These are phyloP conservation scores for Diplosphaera chodatii DNA, from an alignment of 139 green algal species.

Conservation along the genomic window DNA sequence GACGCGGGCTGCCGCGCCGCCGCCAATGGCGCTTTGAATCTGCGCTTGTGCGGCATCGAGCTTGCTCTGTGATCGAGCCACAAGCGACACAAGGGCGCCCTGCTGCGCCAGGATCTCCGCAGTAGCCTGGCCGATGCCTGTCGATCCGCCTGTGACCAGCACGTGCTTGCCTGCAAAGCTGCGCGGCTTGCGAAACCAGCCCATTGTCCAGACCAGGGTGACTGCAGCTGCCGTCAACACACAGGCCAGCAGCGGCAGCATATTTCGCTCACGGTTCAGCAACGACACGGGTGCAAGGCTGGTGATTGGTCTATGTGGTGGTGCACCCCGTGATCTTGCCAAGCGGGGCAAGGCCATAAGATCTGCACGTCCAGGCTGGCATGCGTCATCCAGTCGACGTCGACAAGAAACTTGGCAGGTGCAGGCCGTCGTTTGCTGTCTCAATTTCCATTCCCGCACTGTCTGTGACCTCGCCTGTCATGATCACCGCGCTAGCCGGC, in stretches of 20 bases:
- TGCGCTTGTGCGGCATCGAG: constrained; percentile 35
- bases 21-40: constrained; percentile 14
- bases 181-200: background rate
- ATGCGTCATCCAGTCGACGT: background rate
- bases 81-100: constrained; percentile 43
- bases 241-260: background rate
- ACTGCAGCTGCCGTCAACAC: background rate
- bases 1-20: background rate
- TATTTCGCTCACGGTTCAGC: no score
- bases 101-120: constrained; percentile 29
- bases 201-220: background rate
- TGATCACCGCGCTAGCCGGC: background rate
- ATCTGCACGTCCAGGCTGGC: no score
- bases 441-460: background rate
- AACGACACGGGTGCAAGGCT: no score
- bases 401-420: background rate
- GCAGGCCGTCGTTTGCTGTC: background rate
- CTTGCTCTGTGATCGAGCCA: constrained; percentile 49
- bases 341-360: no score
- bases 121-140: constrained; percentile 59
- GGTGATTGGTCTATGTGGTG: no score
- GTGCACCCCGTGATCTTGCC: no score
- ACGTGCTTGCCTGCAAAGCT: constrained; percentile 56
- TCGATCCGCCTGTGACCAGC: constrained; percentile 69
- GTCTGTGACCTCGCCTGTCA: background rate